A percentile compares a stretch with the other conserved stretches of the same genome.
phyloP scores from a whole-genome alignment of 108 stramenopile species.

The Nitzschia inconspicua region DNA sequence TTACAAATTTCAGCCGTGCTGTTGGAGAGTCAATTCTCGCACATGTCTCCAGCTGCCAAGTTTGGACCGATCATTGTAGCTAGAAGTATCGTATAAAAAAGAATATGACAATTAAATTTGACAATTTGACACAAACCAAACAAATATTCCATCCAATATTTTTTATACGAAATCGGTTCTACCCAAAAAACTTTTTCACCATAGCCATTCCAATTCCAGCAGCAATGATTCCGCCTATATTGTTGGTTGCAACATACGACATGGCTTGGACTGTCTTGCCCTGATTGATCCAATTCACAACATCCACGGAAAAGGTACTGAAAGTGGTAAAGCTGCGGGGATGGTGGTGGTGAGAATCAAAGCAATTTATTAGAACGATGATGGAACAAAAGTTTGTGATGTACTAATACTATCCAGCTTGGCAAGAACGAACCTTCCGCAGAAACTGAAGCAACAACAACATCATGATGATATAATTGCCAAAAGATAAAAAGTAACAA shows the following conservation, averaged over 20 bases:
- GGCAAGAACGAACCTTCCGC: too few species aligned
- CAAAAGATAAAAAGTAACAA: too few species aligned
- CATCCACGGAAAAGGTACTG: conserved; percentile 69
- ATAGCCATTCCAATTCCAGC: conserved; percentile 59
- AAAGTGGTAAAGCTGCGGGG: conserved; percentile 74
- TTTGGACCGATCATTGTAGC: conserved; percentile 81
- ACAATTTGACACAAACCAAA: too few species aligned
- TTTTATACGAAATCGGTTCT: too few species aligned
- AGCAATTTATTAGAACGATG: too few species aligned
- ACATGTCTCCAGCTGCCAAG: conserved; percentile 64
- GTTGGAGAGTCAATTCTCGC: conserved; percentile 58
- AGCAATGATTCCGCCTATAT: conserved; percentile 60
- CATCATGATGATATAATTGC: too few species aligned
- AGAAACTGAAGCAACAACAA: too few species aligned
- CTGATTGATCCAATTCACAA: conserved; percentile 50
- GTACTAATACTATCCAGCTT: too few species aligned
- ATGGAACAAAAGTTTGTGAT: too few species aligned
- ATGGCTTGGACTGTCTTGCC: conserved; percentile 48
- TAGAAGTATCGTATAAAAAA: conserved; percentile 67
- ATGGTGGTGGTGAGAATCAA: too few species aligned
- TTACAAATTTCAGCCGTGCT: conserved; percentile 44
- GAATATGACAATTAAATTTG: not conserved
- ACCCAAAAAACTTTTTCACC: conserved; percentile 44
- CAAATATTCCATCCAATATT: too few species aligned
- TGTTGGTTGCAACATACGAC: conserved; percentile 56